Evolutionary conservation across 129 eudicot genomes (phyloP).

Genomic region (Pulicaria dysenterica): DNA sequence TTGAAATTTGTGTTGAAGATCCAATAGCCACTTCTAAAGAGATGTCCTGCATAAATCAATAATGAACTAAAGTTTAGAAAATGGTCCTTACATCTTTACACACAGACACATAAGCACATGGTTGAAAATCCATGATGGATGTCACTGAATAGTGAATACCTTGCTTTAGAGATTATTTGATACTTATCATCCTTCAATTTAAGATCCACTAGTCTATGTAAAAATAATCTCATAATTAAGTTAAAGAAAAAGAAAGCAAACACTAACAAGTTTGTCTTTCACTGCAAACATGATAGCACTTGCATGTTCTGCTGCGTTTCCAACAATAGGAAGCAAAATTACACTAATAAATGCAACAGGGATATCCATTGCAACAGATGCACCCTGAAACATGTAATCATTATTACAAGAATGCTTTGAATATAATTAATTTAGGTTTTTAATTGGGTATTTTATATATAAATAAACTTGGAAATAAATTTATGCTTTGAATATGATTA

Average conservation of each 20-base stretch:
- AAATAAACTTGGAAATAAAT: too few species aligned
- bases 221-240: background rate
- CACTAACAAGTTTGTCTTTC: constrained; percentile 83
- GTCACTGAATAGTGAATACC: background rate
- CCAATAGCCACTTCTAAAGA: constrained; percentile 32
- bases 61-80: background rate
- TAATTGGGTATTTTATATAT: too few species aligned
- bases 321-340: constrained; percentile 79
- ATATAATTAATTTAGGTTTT: too few species aligned
- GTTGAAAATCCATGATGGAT: constrained; percentile 6
- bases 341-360: constrained; percentile 78
- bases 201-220: background rate
- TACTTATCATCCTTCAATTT: background rate
- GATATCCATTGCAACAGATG: constrained; percentile 67
- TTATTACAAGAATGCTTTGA: too few species aligned
- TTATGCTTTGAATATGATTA: too few species aligned
- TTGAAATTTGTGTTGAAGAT: constrained; percentile 36
- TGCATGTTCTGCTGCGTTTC: constrained; percentile 96
- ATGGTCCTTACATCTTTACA: constrained; percentile 4
- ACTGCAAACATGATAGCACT: constrained; percentile 79
- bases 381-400: constrained; percentile 51
- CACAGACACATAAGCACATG: background rate
- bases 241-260: constrained; percentile 8
- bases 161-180: background rate
- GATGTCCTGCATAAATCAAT: constrained; percentile 27